A percentile compares a stretch with the other conserved stretches of the same genome.
phyloP scores from a whole-genome alignment of 2,329 filamentous ascomycete genomes.

The Beauveria brongniartii region DNA sequence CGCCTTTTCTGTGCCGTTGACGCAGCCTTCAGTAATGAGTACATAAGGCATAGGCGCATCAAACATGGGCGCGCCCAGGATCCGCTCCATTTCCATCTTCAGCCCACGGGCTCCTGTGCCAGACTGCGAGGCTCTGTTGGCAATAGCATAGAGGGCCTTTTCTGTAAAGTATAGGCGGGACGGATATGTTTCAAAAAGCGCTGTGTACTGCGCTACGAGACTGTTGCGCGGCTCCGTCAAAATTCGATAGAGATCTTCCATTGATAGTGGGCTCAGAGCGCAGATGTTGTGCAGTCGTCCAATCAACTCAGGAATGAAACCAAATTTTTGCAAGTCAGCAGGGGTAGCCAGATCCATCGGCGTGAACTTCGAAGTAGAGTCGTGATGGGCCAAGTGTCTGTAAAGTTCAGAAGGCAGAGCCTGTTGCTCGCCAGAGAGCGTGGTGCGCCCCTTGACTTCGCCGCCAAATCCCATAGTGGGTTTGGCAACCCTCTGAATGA shows the following conservation, averaged over 20 bases:
- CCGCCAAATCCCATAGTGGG: conserved; percentile 87
- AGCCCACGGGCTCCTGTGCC: conserved; percentile 72
- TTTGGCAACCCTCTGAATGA: conserved; percentile 80
- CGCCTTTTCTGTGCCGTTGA: conserved; percentile 51
- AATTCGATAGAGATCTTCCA: conserved; percentile 67
- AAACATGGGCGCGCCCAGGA: conserved; percentile 74
- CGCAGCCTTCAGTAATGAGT: conserved; percentile 62
- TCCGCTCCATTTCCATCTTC: conserved; percentile 72
- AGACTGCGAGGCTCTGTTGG: conserved; percentile 51
- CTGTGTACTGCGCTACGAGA: conserved; percentile 78
- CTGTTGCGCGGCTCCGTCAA: conserved; percentile 88
- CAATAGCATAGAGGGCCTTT: conserved; percentile 72
- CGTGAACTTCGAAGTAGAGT: conserved; percentile 36
- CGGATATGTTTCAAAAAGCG: conserved; percentile 73
- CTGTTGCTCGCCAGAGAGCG: conserved; percentile 40
- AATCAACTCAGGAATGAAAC: conserved; percentile 90
- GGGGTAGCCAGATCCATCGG: conserved; percentile 67
- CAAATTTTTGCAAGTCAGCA: conserved; percentile 71
- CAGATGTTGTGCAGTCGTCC: conserved; percentile 90
- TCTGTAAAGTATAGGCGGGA: conserved; percentile 78
- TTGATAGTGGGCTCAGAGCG: conserved; percentile 68
- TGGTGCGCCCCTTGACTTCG: conserved; percentile 55
- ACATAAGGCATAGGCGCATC: conserved; percentile 71
- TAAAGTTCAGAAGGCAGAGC: conserved; percentile 58
- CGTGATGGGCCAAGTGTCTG: conserved; percentile 48